Evolutionary conservation across 1,139 yeast species (phyloP).

Genomic region (Debaryomycetaceae sp.): DNA sequence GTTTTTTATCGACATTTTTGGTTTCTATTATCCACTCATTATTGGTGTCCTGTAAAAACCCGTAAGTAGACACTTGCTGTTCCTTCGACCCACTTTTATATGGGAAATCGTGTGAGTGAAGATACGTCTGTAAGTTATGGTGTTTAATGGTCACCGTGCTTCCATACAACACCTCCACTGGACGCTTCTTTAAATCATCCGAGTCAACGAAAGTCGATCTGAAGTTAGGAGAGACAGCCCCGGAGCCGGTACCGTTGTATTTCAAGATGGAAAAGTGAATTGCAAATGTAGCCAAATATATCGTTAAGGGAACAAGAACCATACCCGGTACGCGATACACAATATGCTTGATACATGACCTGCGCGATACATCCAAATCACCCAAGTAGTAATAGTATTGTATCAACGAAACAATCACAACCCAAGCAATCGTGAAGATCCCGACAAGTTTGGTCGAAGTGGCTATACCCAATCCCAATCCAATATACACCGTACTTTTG

Average conservation of each 20-base stretch:
- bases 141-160: constrained; percentile 68
- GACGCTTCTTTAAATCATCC: constrained; percentile 30
- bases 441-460: constrained; percentile 57
- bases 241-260: constrained; percentile 48
- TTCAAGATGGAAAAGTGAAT: constrained; percentile 50
- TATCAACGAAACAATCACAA: constrained; percentile 33
- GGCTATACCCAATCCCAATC: constrained; percentile 51
- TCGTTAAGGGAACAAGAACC: constrained; percentile 44
- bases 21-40: constrained; percentile 70
- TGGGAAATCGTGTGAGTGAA: constrained; percentile 60
- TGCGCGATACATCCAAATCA: constrained; percentile 44
- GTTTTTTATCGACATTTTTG: constrained; percentile 25
- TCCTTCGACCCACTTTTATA: constrained; percentile 56
- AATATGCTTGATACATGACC: constrained; percentile 28
- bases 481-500: constrained; percentile 36
- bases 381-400: constrained; percentile 59
- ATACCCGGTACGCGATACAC: constrained; percentile 30
- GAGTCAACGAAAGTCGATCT: constrained; percentile 49
- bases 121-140: constrained; percentile 55
- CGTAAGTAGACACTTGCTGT: constrained; percentile 68
- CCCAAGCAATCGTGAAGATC: constrained; percentile 49
- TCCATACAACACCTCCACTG: constrained; percentile 59
- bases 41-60: constrained; percentile 46
- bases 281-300: constrained; percentile 48
- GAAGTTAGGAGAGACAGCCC: constrained; percentile 54